A percentile compares a stretch with the other conserved stretches of the same genome.
phyloP scores from a whole-genome alignment of 192 early-diverging fungal species.

The Paraglomus occultum region DNA sequence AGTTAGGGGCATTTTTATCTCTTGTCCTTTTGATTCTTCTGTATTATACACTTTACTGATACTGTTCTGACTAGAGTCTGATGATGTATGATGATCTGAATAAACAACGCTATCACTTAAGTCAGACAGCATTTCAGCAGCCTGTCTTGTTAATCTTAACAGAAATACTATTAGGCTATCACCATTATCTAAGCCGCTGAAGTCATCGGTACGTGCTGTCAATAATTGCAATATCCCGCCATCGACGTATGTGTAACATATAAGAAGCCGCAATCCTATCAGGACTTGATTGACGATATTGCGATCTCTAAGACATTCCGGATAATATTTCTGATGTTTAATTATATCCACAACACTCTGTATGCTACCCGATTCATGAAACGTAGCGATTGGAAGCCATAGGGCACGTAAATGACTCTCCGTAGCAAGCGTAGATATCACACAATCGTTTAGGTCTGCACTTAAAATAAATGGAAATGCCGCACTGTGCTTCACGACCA shows the following conservation, averaged over 20 bases:
- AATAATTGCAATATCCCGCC: slow-evolving; percentile 27
- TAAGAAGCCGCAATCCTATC: slow-evolving; percentile 18
- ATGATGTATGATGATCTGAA: slow-evolving; percentile 19
- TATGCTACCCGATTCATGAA: slow-evolving; percentile 26
- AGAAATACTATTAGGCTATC: slow-evolving; percentile 30
- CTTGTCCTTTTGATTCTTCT: not conserved
- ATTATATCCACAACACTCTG: slow-evolving; percentile 31
- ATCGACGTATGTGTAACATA: slow-evolving; percentile 29
- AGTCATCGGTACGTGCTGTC: slow-evolving; percentile 29
- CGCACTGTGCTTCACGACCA: slow-evolving; percentile 25
- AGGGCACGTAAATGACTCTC: slow-evolving; percentile 26
- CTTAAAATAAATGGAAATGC: slow-evolving; percentile 18
- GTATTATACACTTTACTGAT: not conserved
- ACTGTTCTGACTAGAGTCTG: not conserved
- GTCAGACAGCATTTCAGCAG: slow-evolving; percentile 27
- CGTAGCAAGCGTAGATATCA: not conserved
- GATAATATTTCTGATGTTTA: slow-evolving; percentile 33
- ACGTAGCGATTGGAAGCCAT: slow-evolving; percentile 26
- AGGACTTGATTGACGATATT: slow-evolving; percentile 27
- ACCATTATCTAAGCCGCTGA: slow-evolving; percentile 31
- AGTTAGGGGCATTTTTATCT: not conserved
- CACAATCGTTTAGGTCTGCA: slow-evolving; percentile 9
- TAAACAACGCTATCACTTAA: slow-evolving; percentile 28
- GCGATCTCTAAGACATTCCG: slow-evolving; percentile 31
- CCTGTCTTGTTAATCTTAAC: slow-evolving; percentile 25